Evolutionary conservation across 2,329 filamentous ascomycete genomes (phyloP).

Genomic region (Aspergillus ochraceoroseus): DNA sequence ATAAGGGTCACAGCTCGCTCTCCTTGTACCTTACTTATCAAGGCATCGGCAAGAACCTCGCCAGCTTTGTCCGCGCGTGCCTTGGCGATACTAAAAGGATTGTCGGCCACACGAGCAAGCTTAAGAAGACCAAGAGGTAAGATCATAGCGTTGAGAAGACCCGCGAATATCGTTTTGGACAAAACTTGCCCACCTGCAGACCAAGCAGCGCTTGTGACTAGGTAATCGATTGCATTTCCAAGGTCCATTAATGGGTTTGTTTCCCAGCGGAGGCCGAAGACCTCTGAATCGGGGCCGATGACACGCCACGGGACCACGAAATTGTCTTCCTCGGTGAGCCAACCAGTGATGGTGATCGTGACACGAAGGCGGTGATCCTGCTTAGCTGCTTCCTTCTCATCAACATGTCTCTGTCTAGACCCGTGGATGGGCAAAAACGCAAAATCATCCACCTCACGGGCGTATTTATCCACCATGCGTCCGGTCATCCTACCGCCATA

Average conservation of each 20-base stretch:
- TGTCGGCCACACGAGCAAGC: constrained; percentile 66
- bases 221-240: constrained; percentile 68
- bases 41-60: constrained; percentile 70
- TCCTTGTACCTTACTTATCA: constrained; percentile 76
- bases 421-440: constrained; percentile 71
- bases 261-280: constrained; percentile 82
- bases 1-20: constrained; percentile 75
- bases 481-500: constrained; percentile 78
- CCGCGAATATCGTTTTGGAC: constrained; percentile 64
- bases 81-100: constrained; percentile 73
- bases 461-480: constrained; percentile 83
- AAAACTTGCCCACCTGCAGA: constrained; percentile 68
- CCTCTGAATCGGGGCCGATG: constrained; percentile 67
- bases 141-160: constrained; percentile 59
- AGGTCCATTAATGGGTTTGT: constrained; percentile 70
- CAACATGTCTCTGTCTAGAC: constrained; percentile 44
- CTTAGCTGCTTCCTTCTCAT: constrained; percentile 39
- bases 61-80: constrained; percentile 76
- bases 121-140: constrained; percentile 66
- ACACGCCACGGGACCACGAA: constrained; percentile 73
- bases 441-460: constrained; percentile 82
- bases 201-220: constrained; percentile 81
- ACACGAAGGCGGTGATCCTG: constrained; percentile 67
- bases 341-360: constrained; percentile 78
- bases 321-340: constrained; percentile 67